phyloP scores from a whole-genome alignment of 2,329 filamentous ascomycete species.

The Aspergillus caelatus region DNA sequence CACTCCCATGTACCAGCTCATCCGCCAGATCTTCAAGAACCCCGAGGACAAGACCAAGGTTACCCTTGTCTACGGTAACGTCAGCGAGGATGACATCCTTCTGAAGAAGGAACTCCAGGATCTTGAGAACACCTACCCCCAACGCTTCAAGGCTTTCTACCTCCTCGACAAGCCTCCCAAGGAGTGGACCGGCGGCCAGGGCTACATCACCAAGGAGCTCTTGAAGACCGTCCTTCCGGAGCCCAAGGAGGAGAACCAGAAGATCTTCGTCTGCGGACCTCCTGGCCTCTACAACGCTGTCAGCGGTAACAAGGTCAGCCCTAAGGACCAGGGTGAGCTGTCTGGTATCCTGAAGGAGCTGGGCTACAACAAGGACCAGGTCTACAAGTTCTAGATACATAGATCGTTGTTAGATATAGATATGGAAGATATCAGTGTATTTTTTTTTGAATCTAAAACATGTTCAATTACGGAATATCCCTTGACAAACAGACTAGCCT shows the following conservation, averaged over 20 bases:
- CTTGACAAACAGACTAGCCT: too few relatives aligned
- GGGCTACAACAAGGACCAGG: slow-evolving; percentile 83
- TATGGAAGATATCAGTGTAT: background rate
- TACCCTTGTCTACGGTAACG: slow-evolving; percentile 90
- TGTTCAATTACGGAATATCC: slow-evolving; percentile 4
- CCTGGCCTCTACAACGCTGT: slow-evolving; percentile 92
- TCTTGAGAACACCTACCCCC: slow-evolving; percentile 92
- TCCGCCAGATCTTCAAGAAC: slow-evolving; percentile 91
- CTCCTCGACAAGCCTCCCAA: slow-evolving; percentile 82
- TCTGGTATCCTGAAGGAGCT: slow-evolving; percentile 79
- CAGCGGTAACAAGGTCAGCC: slow-evolving; percentile 85
- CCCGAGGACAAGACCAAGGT: slow-evolving; percentile 97
- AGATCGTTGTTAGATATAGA: background rate
- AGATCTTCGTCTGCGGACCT: slow-evolving; percentile 94
- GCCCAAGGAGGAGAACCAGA: slow-evolving; percentile 88
- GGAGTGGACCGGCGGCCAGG: slow-evolving; percentile 75
- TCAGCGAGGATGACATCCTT: slow-evolving; percentile 86
- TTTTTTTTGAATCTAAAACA: background rate
- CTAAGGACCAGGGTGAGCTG: slow-evolving; percentile 92
- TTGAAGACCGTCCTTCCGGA: slow-evolving; percentile 94
- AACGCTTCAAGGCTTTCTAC: slow-evolving; percentile 95
- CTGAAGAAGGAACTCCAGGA: slow-evolving; percentile 81
- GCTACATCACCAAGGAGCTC: slow-evolving; percentile 85
- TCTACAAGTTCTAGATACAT: slow-evolving; percentile 82
- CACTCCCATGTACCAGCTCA: slow-evolving; percentile 96